Evolutionary conservation across 2,329 filamentous ascomycete species (phyloP), one percentile per base, ranked within the genome.

Genomic region (Nectriaceae sp.): DNA sequence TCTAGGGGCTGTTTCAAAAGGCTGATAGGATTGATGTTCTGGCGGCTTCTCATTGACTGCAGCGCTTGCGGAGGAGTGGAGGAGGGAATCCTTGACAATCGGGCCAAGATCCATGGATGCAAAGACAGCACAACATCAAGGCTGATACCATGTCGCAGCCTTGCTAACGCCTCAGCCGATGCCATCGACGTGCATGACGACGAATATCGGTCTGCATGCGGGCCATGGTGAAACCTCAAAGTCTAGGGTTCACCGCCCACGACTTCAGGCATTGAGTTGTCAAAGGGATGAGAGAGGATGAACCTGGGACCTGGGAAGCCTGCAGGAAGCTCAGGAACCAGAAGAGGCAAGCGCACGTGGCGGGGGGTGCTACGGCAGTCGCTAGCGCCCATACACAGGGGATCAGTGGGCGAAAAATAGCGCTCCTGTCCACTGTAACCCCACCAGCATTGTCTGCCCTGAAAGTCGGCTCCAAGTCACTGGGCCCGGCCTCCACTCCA

Each of bases 101-200:
- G 6, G 13, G 6, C 24, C 24, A 29, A 13, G 24, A 29, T 29
- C 24, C 24, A 6, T 29, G 46, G 33, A 38, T 42, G 19, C 21
- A 16, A 44, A 49, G 55, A 56, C 52, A 54, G 42, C 55, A 54
- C 53, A 58, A 26, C 49, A 58, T 46, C 37, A 52, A 45, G 42
- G 46, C 46, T 40, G 36, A 43, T 49, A 38, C 11, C 19, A 40
- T 6, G 33, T 16, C n/a, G 33, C 5, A 36, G n/a, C 33, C 33
- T n/a, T 36, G 24, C 6, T 29, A 6, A 6, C 24, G n/a, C n/a
- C n/a, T n/a, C n/a, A n/a, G 26, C 26, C 26, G 26, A 8, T 46
- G 41, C 24, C 42, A 54, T 22, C 26, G 47, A 35, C 26, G 19
- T 40, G 53, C 53, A 55, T 54, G 31, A 52, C 41, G 41, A 21